Evolutionary conservation across 306 rosid species (phyloP), one percentile per base, ranked within the genome.

Genomic region (Rubus parviflorus): DNA sequence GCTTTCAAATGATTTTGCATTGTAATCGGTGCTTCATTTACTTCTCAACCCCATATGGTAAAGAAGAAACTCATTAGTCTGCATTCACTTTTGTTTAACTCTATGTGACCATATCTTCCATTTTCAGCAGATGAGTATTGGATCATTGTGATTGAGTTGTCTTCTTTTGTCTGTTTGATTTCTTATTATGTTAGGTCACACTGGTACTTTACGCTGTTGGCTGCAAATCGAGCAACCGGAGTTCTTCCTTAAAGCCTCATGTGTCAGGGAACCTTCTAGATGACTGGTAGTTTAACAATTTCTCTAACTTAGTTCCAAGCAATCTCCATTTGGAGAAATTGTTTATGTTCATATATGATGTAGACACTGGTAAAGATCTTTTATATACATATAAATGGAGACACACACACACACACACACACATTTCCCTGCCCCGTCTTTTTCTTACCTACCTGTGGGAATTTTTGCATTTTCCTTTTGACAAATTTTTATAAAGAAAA

Each of bases 171-270:
- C 74, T 60, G 64, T 58, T 72, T 66, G 68, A 64, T 62, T 84
- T 48, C 74, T 58, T 75, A 79, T 65, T 57, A 83, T 87, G 71
- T 73, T 84, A 92, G 99, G 99, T 83, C 78, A 70, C 93, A 75
- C 61, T 86, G 72, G 75, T 76, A 57, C 93, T 96, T 60, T 88
- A 82, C 76, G 81, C 82, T 81, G 81, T 85, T 12, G 97, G 98
- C 78, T 82, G 90, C 84, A 91, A 85, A 78, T 92, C 97, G 65
- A 84, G 70, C 37, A 86, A 86, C 89, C 88, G 69, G 76, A 67
- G 86, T 75, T 91, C 99, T 62, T 96, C 98, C 16, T 84, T 89
- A 60, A 96, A 89, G 85, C 89, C 97, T 83, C 89, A 85, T 85
- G 69, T 88, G 83, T 82, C 90, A 7, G 96, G 91, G 66, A 83